phyloP scores from a whole-genome alignment of 192 early-diverging fungal genomes.

The Coemansia sp. region DNA sequence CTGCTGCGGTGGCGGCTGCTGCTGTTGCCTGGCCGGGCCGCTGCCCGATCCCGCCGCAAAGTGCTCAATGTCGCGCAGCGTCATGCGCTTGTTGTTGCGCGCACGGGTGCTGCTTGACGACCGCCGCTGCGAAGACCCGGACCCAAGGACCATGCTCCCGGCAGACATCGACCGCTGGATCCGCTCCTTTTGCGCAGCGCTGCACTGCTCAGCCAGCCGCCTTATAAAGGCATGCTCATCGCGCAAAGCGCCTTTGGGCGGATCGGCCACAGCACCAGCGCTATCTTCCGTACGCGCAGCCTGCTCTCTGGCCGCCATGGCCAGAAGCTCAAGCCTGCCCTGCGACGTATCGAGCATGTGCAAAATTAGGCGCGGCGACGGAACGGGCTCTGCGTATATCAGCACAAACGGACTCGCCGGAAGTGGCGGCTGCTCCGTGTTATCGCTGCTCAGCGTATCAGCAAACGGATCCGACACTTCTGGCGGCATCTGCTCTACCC shows the following conservation, averaged over 20 bases:
- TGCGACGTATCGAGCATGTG: conserved; percentile 20
- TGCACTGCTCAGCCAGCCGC: conserved; percentile 8
- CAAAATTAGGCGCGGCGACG: conserved; percentile 9
- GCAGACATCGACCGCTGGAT: conserved; percentile 34
- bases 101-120: conserved; percentile 3
- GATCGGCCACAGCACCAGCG: not conserved
- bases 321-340: conserved; percentile 6
- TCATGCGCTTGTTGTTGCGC: conserved; percentile 17
- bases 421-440: not conserved
- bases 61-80: conserved; percentile 38
- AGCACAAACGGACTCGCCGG: not conserved
- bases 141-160: conserved; percentile 10
- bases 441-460: not conserved
- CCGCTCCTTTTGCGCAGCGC: conserved; percentile 16
- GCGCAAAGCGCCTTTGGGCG: not conserved
- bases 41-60: conserved; percentile 3
- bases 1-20: not conserved
- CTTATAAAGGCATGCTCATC: conserved; percentile 21
- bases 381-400: conserved; percentile 5
- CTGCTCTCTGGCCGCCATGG: not conserved
- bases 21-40: not conserved
- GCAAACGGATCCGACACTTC: conserved; percentile 14
- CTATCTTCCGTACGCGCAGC: not conserved
- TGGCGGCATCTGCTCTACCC: not conserved
- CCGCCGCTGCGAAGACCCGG: not conserved